Evolutionary conservation across 169 alveolate species (phyloP), one percentile per base, ranked within the genome.

Genomic region (Cryptosporidium felis): DNA sequence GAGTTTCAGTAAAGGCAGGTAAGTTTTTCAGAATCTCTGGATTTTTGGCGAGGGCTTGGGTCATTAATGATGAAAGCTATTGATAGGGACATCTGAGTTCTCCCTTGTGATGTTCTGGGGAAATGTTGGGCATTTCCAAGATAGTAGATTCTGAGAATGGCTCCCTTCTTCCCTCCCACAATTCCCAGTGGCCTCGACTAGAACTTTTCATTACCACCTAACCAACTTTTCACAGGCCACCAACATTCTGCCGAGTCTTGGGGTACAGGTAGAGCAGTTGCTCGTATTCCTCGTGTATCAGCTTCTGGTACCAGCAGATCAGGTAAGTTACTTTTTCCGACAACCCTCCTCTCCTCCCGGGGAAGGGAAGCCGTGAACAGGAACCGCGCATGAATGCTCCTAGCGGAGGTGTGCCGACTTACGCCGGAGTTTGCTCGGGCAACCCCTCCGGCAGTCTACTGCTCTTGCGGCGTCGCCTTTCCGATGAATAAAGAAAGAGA

Each of bases 211-310:
- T 16, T 41, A 8, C 21, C 14, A 62, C 32, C 8, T 28, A 60
- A 47, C 58, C 28, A 88, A 80, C 80, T 66, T 51, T 82, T 67
- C 61, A 91, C 96, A 23, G 97, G 97, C 36, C 96, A 94, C 93
- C 97, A 96, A 92, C 96, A 98, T 82, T 95, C 99, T 28, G 99
- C 99, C 51, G 99, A 96, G 89, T 96, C 99, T 91, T 93, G 99
- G 98, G 99, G 99, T 80, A 96, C 99, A 38, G 99, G 99, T 82
- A 94, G 99, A 88, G 99, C 99, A 49, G 99, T 98, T 30, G 96
- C 99, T 60, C 96, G 99, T 89, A 96, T 97, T 85, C 99, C 99
- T 56, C 96, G 99, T 89, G 99, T 97, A 38, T 96, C 98, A 38
- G 99, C 99, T 53, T 98, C 99, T 53, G 99, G 99, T 63, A 97